Base-by-base conservation (phyloP, 495 filamentous ascomycete genomes). In the Aspergillus saccharolyticus region DNA sequence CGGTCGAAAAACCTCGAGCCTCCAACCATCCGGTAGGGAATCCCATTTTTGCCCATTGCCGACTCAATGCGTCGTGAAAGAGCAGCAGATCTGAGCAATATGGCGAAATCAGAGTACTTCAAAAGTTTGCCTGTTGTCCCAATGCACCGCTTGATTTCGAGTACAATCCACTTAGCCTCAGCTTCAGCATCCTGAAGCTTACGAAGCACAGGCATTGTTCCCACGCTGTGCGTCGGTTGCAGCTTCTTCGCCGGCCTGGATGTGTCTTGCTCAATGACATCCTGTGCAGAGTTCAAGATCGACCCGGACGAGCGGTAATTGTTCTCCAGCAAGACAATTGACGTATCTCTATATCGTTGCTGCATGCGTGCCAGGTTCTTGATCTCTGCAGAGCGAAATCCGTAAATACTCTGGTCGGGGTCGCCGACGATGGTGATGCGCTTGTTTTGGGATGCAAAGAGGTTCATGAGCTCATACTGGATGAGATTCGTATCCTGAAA, bases 341-440 rank as follows among this genome's bases (percentile, higher is more conserved):
- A 79, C 0, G 90, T 93, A 44, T 89, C 84, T 0, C 83, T 82
- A 65, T 91, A 97, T 44, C 86, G 83, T 42, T 73, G 74, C 56
- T 89, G 81, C 83, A 99, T 87, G 1, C 86, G 80, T 58, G 82
- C 80, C 42, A 97, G 77, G 67, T 99, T 99, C 67, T 87, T 83
- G 60, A 95, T 92, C 71, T 99, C 94, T 19, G 95, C 95, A 4
- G 90, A 93, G n/a, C 95, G 86, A 77, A 96, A 99, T 5, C 93
- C 89, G 66, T 99, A 99, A 52, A 99, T 99, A 62, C 92, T 96
- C 66, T 99, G 95, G 67, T 99, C 94, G 8, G 95, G 95, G 66
- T 99, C 94, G 15, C 95, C 94, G 16, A 99, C 95, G 50, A 96
- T 89, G 10, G 94, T 97, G 57, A 99, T 91, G 17, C 85, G 78